Base-by-base conservation (phyloP, 1,284 basidiomycete species). In the Trichosporon sp. region DNA sequence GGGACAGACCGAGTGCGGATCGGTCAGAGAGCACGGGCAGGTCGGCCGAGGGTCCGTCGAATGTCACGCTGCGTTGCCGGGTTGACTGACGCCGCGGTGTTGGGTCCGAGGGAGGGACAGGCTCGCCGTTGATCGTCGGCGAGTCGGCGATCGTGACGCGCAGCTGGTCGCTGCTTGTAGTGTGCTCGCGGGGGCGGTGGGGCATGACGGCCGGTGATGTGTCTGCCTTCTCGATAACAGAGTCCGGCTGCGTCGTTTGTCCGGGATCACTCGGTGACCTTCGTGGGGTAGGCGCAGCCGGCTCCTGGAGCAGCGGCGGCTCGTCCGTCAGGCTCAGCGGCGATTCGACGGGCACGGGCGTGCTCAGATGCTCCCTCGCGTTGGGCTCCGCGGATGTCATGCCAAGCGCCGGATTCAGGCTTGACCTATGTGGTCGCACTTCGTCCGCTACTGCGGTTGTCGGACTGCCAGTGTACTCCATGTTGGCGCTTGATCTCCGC, bases 401-500 rank as follows among this genome's bases (percentile, higher is more conserved):
- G 31, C 32, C 59, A 3, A 35, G 14, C 1, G 5, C 12, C 2
- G 32, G 31, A 16, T 63, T 63, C 14, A 63, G 32, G 16, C 16
- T 63, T 6, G 14, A 16, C 16, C 31, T n/a, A 7, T n/a, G 4
- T 5, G 32, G 6, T 3, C 59, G 59, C 4, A 11, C 4, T 14
- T 32, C 31, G 8, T 63, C 59, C 10, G 10, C 16, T 0, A 19
- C 19, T 19, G 38, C n/a, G 10, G 21, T 14, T 11, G 40, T 31
- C 12, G 40, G 37, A 10, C 65, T 46, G 7, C 40, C 43, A 10
- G 19, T 46, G 40, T 48, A 66, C 12, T 66, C 46, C 4, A 69
- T 19, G 16, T 65, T 64, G 12, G 63, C 61, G 37, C 43, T 66
- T 11, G 70, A 69, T 11, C 73, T 73, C 59, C 78, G 69, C 5